Conservation (phyloP, 257 asterid genomes). For the Perilla frutescens region DNA sequence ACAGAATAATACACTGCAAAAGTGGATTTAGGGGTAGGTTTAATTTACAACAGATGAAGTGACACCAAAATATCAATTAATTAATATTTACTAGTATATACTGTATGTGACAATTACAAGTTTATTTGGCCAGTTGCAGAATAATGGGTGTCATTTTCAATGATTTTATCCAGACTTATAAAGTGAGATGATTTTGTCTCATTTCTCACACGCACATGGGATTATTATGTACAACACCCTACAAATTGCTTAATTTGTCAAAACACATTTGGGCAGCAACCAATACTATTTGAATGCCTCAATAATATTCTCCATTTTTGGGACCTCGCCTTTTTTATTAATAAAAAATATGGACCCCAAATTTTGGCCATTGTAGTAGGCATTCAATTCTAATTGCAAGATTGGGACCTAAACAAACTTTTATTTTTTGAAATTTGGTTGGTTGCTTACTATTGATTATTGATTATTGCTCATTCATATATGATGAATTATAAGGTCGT, state of each 20-base stretch:
- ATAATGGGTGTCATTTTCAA: slow-evolving; percentile 37
- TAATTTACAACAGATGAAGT: neutral
- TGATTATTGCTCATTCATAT: too few relatives aligned
- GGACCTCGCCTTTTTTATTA: neutral
- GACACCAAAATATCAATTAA: slow-evolving; percentile 21
- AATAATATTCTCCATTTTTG: neutral
- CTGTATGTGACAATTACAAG: slow-evolving; percentile 9
- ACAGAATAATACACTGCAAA: neutral
- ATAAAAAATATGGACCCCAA: slow-evolving; percentile 1
- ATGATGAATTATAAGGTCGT: too few relatives aligned
- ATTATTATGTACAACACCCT: neutral
- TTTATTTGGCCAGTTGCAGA: slow-evolving; percentile 31
- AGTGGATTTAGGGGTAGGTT: neutral
- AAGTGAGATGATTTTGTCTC: slow-evolving; percentile 12
- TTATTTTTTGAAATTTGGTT: too few relatives aligned
- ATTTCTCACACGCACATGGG: slow-evolving; percentile 26
- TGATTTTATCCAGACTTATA: slow-evolving; percentile 23
- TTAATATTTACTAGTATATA: neutral
- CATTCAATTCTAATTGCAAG: too few relatives aligned
- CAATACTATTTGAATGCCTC: neutral
- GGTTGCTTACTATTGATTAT: too few relatives aligned
- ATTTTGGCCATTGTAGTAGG: neutral
- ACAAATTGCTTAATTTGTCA: neutral
- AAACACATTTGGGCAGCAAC: neutral
- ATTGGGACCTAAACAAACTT: too few relatives aligned